Evolutionary conservation across 495 filamentous ascomycete species (phyloP), one percentile per base, ranked within the genome.

Genomic region (Penicillium diatomitis): DNA sequence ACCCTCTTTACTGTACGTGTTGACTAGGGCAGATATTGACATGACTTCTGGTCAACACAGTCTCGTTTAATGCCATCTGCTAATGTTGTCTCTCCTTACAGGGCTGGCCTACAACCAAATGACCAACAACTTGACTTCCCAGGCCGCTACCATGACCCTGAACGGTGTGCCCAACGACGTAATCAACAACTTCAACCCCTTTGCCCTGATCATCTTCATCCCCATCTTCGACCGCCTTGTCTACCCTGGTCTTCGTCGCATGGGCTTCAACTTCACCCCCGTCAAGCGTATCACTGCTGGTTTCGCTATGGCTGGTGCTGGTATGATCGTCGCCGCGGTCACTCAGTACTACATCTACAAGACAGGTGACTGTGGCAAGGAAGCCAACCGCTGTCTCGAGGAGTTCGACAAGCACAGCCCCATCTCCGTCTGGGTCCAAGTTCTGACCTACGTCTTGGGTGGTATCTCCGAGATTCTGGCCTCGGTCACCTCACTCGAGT

Each of bases 131-230:
- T 66, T 90, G n/a, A 80, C 78, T 34, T 85, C 82, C 7, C 85
- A 87, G 63, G 87, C 86, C 3, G 80, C 79, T 5, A 81, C 78
- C 5, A 85, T 91, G 84, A 54, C 69, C 6, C 74, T 87, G 8
- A 75, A 77, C 41, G 83, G 84, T 8, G 76, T 88, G 0, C 87
- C 87, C 44, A 88, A 90, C 67, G 87, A 92, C 58, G 74, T 90
- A 29, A 71, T 90, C 55, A 78, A 77, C 54, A 92, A 90, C 61
- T 75, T 92, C 31, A 82, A 90, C 61, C 86, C 87, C 8, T 69
- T 91, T 49, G 73, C 84, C 2, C 67, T 90, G 35, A 77, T 91
- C 61, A 85, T 92, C 63, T 76, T 90, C 51, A 88, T 91, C 47
- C 87, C 87, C 6, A 75, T 91, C 47, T 73, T 77, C 52, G 87